These are phyloP conservation scores for Silene noctiflora DNA, from an alignment of 179 eudicot genomes.

Conservation along the genomic window DNA sequence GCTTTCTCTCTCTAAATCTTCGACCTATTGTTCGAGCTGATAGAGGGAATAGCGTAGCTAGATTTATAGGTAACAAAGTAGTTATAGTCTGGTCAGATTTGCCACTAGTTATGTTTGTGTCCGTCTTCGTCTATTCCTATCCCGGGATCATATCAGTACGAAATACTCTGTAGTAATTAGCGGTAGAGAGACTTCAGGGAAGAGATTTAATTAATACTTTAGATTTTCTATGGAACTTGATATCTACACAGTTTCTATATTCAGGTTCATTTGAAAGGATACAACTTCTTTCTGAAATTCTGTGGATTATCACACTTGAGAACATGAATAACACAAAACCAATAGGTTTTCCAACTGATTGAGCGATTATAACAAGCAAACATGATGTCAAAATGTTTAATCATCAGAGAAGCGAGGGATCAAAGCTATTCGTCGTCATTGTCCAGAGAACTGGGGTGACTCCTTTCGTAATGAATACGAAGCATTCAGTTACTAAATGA, in stretches of 20 bases:
- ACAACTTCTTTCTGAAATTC: too few relatives aligned
- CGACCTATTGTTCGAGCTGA: neutral
- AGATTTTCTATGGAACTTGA: neutral
- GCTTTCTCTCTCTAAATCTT: neutral
- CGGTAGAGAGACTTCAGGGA: slow-evolving; percentile 10
- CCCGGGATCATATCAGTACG: neutral
- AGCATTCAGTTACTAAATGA: too few relatives aligned
- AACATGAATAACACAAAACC: too few relatives aligned
- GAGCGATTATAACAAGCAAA: too few relatives aligned
- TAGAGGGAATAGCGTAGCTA: slow-evolving; percentile 16
- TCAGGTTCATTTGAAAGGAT: slow-evolving; percentile 4
- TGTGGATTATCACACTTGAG: too few relatives aligned
- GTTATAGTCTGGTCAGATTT: neutral
- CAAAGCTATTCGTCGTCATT: too few relatives aligned
- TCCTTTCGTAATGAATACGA: too few relatives aligned
- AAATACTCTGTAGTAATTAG: slow-evolving; percentile 5
- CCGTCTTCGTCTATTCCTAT: neutral
- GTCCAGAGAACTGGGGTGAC: too few relatives aligned
- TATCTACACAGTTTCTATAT: neutral
- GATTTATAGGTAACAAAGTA: slow-evolving; percentile 11
- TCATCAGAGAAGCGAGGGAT: too few relatives aligned
- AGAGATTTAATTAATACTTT: slow-evolving; percentile 3
- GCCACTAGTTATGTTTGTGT: slow-evolving; percentile 4
- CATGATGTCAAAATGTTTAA: too few relatives aligned
- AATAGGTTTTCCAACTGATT: too few relatives aligned